Base-by-base conservation (phyloP, 371 early-diverging fungal genomes). In the Chytridium lagenaria region DNA sequence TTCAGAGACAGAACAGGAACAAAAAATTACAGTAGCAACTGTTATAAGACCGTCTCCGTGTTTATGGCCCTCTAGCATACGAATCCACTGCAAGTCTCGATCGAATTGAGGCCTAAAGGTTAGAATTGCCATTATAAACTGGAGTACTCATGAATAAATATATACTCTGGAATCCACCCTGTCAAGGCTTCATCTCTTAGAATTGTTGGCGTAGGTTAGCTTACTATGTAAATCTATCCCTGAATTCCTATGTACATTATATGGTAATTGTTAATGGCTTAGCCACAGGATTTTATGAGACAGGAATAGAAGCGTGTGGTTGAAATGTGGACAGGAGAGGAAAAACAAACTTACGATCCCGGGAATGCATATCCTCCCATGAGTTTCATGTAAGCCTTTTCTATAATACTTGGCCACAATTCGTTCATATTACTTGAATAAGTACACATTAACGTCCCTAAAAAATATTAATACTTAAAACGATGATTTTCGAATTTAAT, bases 351-450 rank as follows among this genome's bases (percentile, higher is more conserved):
- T 81, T 86, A 88, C 85, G 94, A 95, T 61, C 96, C 96, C 2
- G 94, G 95, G 74, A 95, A 96, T 75, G 93, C 92, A 78, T 95
- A 96, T 40, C 96, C 96, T 40, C 95, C 95, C 93, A 93, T 94
- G 3, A 94, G 81, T 77, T 96, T 96, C 91, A 95, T 89, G 77
- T 93, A 96, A 5, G 95, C 95, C 74, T 96, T 96, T 77, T 96
- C 96, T 31, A 95, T 86, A 28, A 96, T 89, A 69, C 93, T 92
- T 1, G 94, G 88, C 92, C 95, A 95, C 22, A 95, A 74, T 76
- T 94, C 94, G 67, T 90, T 88, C 68, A 89, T 86, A 67, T 86
- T 87, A 15, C 86, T 87, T 2, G 94, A 93, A 74, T 91, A 93
- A 0, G 94, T 94, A 73, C 94, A 95, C 92, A 95, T 90, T 28